These are phyloP conservation scores for Xerocomellus chrysenteron DNA, from an alignment of 768 basidiomycete species.

Conservation along the genomic window DNA sequence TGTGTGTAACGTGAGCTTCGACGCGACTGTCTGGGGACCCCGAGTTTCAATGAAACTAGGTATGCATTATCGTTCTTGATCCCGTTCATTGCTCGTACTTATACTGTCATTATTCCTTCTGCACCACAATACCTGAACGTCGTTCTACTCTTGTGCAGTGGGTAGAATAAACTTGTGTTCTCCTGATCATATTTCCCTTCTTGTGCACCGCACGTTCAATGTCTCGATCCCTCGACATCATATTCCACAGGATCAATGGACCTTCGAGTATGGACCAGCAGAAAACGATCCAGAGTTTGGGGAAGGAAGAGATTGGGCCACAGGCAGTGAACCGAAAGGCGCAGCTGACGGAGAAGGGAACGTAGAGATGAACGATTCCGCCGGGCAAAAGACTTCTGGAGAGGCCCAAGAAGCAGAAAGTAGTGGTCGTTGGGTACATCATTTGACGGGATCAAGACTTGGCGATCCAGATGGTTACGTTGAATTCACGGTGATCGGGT, in stretches of 20 bases:
- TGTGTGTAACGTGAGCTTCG: constrained; percentile 70
- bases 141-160: constrained; percentile 40
- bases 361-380: constrained; percentile 11
- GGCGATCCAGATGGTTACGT: constrained; percentile 68
- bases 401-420: constrained; percentile 39
- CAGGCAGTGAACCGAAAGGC: constrained; percentile 13
- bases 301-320: constrained; percentile 29
- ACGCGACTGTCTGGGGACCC: constrained; percentile 89
- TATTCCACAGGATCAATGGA: constrained; percentile 77
- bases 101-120: neutral
- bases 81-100: neutral
- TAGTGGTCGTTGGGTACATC: constrained; percentile 80
- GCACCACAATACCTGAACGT: neutral
- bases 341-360: neutral
- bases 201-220: constrained; percentile 91
- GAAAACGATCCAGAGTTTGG: constrained; percentile 79
- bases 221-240: constrained; percentile 92
- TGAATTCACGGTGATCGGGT: constrained; percentile 88
- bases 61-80: constrained; percentile 34
- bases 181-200: constrained; percentile 88
- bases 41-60: constrained; percentile 77
- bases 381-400: neutral
- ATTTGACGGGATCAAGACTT: constrained; percentile 61
- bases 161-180: constrained; percentile 89
- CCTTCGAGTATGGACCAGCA: constrained; percentile 82